Evolutionary conservation across 1,284 basidiomycete genomes (phyloP).

Genomic region (Papiliotrema laurentii): DNA sequence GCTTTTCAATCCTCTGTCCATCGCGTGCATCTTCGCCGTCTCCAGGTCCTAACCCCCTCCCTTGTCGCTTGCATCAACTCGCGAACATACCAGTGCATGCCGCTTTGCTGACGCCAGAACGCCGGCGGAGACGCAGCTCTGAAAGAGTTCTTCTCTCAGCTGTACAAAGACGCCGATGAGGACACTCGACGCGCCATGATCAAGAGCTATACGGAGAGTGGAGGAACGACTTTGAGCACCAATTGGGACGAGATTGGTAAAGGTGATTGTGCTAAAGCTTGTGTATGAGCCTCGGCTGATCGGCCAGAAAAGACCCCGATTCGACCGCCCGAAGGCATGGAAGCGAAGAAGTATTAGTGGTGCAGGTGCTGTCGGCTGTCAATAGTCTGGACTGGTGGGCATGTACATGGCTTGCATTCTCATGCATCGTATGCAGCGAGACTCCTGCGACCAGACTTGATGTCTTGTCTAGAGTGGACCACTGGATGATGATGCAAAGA

Average conservation of each 20-base stretch:
- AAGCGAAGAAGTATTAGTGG: constrained; percentile 64
- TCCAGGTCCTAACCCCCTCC: neutral
- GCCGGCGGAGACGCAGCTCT: constrained; percentile 42
- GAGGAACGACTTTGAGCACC: constrained; percentile 85
- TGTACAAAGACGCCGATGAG: constrained; percentile 80
- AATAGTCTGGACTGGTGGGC: no score
- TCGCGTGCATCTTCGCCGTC: neutral
- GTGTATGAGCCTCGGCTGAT: neutral
- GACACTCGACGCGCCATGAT: constrained; percentile 88
- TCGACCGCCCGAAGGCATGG: constrained; percentile 74
- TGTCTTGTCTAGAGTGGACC: no score
- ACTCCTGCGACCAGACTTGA: neutral
- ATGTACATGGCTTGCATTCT: no score
- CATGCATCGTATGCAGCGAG: no score
- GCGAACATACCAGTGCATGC: neutral
- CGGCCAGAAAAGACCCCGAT: constrained; percentile 48
- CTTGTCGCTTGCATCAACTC: neutral
- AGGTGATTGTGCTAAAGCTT: constrained; percentile 40
- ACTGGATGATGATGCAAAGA: no score
- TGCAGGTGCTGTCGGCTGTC: neutral
- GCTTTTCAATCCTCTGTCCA: neutral
- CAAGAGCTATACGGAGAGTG: constrained; percentile 89
- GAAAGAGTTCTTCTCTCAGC: constrained; percentile 50
- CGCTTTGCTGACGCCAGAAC: constrained; percentile 16
- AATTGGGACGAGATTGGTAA: constrained; percentile 86